These are phyloP conservation scores for Botryotinia globosa DNA, from an alignment of 2,329 filamentous ascomycete species.

Conservation along the genomic window DNA sequence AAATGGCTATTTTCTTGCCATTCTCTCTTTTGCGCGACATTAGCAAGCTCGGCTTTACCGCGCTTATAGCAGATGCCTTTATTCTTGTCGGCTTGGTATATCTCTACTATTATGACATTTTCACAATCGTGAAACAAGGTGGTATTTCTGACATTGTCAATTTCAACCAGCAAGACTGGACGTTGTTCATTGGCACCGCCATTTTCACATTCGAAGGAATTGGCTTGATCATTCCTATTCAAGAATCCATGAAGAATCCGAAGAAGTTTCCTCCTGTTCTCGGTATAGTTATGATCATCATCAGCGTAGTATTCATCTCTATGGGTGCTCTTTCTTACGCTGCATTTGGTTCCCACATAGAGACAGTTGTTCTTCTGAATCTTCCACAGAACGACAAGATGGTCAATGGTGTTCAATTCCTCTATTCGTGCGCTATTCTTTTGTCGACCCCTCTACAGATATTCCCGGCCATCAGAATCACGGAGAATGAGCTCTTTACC, in stretches of 20 bases:
- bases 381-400: slow-evolving; percentile 92
- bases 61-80: slow-evolving; percentile 88
- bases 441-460: slow-evolving; percentile 94
- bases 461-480: slow-evolving; percentile 96
- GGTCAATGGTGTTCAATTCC: slow-evolving; percentile 92
- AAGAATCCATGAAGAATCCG: slow-evolving; percentile 92
- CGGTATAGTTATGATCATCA: slow-evolving; percentile 88
- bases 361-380: slow-evolving; percentile 95
- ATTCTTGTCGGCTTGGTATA: slow-evolving; percentile 91
- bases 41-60: slow-evolving; percentile 93
- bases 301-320: slow-evolving; percentile 83
- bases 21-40: slow-evolving; percentile 94
- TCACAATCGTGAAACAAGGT: slow-evolving; percentile 69
- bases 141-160: slow-evolving; percentile 81
- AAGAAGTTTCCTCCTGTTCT: slow-evolving; percentile 88
- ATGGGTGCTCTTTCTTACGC: slow-evolving; percentile 95
- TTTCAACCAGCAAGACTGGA: slow-evolving; percentile 93
- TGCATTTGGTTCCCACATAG: slow-evolving; percentile 89
- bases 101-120: slow-evolving; percentile 91
- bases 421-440: slow-evolving; percentile 97
- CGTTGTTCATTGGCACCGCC: slow-evolving; percentile 95
- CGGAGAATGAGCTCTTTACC: slow-evolving; percentile 90
- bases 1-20: slow-evolving; percentile 92
- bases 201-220: slow-evolving; percentile 99
- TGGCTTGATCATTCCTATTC: slow-evolving; percentile 95